A percentile compares a stretch with the other conserved stretches of the same genome.
phyloP scores from a whole-genome alignment of 2,329 filamentous ascomycete genomes.

The Aspergillus ibericus region DNA sequence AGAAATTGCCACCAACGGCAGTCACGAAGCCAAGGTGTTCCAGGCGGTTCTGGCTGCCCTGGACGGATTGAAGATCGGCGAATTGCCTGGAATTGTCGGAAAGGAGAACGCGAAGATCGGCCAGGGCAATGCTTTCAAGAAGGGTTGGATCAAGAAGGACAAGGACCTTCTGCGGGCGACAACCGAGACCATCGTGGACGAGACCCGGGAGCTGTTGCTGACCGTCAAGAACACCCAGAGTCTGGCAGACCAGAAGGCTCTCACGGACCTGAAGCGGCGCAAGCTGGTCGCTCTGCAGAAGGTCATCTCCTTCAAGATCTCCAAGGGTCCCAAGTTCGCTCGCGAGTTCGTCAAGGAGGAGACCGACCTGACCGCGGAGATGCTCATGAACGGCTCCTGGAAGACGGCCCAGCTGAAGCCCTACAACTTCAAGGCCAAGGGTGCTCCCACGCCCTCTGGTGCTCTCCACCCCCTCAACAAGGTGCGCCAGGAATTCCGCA shows the following conservation, averaged over 20 bases:
- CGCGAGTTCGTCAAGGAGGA: constrained; percentile 88
- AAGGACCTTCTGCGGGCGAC: constrained; percentile 55
- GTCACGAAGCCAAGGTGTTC: constrained; percentile 80
- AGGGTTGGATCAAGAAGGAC: constrained; percentile 67
- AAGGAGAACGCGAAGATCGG: constrained; percentile 63
- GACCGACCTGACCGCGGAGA: constrained; percentile 91
- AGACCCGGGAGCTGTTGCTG: constrained; percentile 72
- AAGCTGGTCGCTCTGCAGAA: constrained; percentile 85
- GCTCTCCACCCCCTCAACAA: constrained; percentile 72
- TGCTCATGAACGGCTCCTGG: constrained; percentile 84
- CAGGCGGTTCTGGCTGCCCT: constrained; percentile 69
- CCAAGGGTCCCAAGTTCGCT: constrained; percentile 85
- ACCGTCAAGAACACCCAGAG: constrained; percentile 69
- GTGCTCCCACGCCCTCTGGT: constrained; percentile 50
- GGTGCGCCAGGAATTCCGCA: constrained; percentile 90
- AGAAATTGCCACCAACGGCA: constrained; percentile 71
- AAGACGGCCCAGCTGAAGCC: constrained; percentile 87
- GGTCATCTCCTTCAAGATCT: constrained; percentile 77
- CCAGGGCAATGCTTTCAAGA: constrained; percentile 90
- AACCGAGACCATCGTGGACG: constrained; percentile 74
- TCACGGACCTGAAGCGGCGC: constrained; percentile 84
- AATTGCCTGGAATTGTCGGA: constrained; percentile 56
- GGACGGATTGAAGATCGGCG: constrained; percentile 78
- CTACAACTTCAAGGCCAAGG: constrained; percentile 74
- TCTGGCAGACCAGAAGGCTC: constrained; percentile 69